A percentile compares a stretch with the other conserved stretches of the same genome.
Conservation (phyloP, 306 rosid species). For the Vachellia collinsii region DNA sequence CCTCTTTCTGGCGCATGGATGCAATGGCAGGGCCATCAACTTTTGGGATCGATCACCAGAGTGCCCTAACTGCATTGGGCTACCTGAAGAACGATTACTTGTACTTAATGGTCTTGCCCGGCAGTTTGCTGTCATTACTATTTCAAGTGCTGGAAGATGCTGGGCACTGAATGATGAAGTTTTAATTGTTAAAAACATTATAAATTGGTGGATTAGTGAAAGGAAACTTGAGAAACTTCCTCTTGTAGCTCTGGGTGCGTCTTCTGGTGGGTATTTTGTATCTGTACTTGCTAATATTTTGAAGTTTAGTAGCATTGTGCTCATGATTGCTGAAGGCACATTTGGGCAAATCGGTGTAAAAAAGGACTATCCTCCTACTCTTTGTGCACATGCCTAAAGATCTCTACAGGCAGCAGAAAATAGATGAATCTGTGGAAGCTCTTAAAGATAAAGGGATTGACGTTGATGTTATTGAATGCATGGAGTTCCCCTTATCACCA, state of each 20-base stretch:
- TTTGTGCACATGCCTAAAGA: conserved; percentile 98
- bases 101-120: conserved; percentile 69
- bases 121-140: conserved; percentile 67
- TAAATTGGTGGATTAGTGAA: conserved; percentile 69
- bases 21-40: conserved; percentile 68
- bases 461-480: conserved; percentile 75
- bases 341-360: conserved; percentile 60
- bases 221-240: conserved; percentile 73
- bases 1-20: conserved; percentile 93
- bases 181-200: conserved; percentile 57
- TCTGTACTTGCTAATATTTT: conserved; percentile 69
- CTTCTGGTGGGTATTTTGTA: conserved; percentile 89
- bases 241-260: conserved; percentile 84
- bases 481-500: conserved; percentile 69
- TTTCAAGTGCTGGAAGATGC: conserved; percentile 78
- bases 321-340: conserved; percentile 91
- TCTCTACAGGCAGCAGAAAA: conserved; percentile 61
- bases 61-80: conserved; percentile 77
- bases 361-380: conserved; percentile 70
- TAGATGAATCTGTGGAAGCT: conserved; percentile 52
- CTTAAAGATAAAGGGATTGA: conserved; percentile 66
- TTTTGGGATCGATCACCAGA: conserved; percentile 78
- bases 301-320: conserved; percentile 61
- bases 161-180: conserved; percentile 69
- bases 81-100: conserved; percentile 85